phyloP scores from a whole-genome alignment of 2,329 filamentous ascomycete genomes.

The Fusarium avenaceum region DNA sequence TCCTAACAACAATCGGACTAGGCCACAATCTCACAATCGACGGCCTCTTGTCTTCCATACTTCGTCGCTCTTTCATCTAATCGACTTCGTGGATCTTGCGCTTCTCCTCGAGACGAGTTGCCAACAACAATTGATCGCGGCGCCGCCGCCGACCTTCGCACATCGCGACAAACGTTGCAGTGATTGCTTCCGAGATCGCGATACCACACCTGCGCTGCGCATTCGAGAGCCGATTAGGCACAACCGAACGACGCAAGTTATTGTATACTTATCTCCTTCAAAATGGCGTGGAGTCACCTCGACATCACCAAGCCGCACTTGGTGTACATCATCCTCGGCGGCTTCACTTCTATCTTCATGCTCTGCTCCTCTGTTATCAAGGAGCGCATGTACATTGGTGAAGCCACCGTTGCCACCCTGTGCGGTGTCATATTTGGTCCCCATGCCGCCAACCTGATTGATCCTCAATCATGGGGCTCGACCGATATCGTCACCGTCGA shows the following conservation, averaged over 20 bases:
- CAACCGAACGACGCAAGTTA: conserved; percentile 18
- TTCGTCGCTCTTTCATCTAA: conserved; percentile 9
- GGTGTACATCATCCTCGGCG: conserved; percentile 98
- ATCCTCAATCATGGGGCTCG: conserved; percentile 82
- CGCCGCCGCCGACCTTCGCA: conserved; percentile 38
- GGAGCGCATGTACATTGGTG: conserved; percentile 97
- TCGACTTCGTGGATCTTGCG: conserved; percentile 16
- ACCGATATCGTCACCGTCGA: conserved; percentile 89
- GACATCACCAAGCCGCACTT: conserved; percentile 93
- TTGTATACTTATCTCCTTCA: conserved; percentile 28
- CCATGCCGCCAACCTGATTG: conserved; percentile 83
- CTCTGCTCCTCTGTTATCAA: conserved; percentile 98
- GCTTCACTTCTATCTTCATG: conserved; percentile 99
- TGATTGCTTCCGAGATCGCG: conserved; percentile 35
- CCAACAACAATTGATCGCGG: conserved; percentile 42
- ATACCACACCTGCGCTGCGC: conserved; percentile 12
- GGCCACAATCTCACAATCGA: conserved; percentile 1
- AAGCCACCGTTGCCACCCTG: conserved; percentile 92
- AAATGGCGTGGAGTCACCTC: conserved; percentile 84
- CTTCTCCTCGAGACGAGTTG: conserved; percentile 21
- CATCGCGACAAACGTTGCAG: conserved; percentile 34
- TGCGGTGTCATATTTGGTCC: conserved; percentile 92
- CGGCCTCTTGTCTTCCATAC: conserved; percentile 11
- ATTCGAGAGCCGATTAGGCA: conserved; percentile 17
- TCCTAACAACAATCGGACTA: conserved; percentile 11